Evolutionary conservation across 2,329 filamentous ascomycete species (phyloP).

Genomic region (Ceratocystis alfenasii): DNA sequence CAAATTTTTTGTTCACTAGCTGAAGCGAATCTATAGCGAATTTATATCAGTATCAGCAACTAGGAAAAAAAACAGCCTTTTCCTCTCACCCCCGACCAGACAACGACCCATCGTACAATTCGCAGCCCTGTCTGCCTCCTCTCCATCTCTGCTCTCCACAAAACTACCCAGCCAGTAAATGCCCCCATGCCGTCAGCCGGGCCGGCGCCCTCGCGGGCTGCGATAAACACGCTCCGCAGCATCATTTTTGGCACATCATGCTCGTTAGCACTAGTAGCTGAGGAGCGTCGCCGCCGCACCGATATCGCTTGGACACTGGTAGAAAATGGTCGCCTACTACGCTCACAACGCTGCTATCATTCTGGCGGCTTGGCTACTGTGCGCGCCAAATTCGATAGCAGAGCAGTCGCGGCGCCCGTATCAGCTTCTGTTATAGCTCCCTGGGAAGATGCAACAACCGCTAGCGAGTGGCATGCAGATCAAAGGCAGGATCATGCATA

Average conservation of each 20-base stretch:
- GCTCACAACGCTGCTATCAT: constrained; percentile 22
- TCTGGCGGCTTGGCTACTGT: constrained; percentile 21
- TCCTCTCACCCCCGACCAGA: neutral
- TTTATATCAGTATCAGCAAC: neutral
- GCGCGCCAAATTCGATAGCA: constrained; percentile 18
- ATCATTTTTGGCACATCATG: constrained; percentile 46
- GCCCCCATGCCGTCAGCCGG: constrained; percentile 35
- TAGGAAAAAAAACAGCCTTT: neutral
- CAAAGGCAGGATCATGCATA: neutral
- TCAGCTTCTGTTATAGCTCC: neutral
- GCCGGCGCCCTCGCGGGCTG: constrained; percentile 43
- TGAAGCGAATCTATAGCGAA: no score
- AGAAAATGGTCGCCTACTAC: constrained; percentile 34
- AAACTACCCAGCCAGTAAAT: neutral
- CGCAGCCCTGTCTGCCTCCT: neutral
- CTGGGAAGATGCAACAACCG: constrained; percentile 3
- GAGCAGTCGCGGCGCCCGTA: neutral
- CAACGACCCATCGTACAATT: neutral
- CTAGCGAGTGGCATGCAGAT: neutral
- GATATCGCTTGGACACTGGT: constrained; percentile 39
- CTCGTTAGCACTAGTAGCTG: constrained; percentile 42
- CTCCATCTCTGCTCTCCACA: neutral
- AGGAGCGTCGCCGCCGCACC: constrained; percentile 45
- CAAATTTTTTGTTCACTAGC: no score
- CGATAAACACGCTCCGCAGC: constrained; percentile 43